Evolutionary conservation across 2,329 filamentous ascomycete species (phyloP), one percentile per base, ranked within the genome.

Genomic region (Fusarium goolgardi): DNA sequence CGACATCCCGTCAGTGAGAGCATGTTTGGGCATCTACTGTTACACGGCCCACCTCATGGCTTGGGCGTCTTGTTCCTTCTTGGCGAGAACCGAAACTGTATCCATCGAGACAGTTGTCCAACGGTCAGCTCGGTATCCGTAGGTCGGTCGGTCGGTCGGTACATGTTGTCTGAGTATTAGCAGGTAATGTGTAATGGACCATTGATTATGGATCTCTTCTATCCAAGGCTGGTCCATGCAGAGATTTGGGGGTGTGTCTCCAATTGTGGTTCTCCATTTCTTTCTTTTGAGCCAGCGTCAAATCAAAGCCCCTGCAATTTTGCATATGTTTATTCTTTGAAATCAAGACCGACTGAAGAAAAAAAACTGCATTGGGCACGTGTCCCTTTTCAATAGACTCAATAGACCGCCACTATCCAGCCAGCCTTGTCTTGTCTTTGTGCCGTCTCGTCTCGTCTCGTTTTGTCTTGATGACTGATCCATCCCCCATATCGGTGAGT

Each of bases 1-100:
- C 66, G 69, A 66, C 71, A 73, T 73, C 55, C 64, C 55, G 57
- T 70, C 45, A 55, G 51, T 43, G 41, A 71, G 71, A 73, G 59
- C 59, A 69, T 54, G 67, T 64, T 59, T 63, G 65, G 59, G 59
- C 62, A 57, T 59, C 63, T 61, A 39, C 34, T 40, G 23, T 29
- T 49, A 60, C 67, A 72, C 63, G 71, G 71, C 62, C 67, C 71
- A 69, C 47, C 54, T 11, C 60, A 53, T 23, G 67, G 67, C 65
- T 69, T 73, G 67, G 61, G 71, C 71, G 56, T 55, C 49, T 40
- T 44, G 15, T 52, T 39, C 20, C 20, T 57, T 39, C 35, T 59
- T 63, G 41, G 53, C 56, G 60, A 67, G 29, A 47, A 59, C 56
- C 59, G 59, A 61, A 61, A 46, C 62, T 52, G 61, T 55, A 57